Evolutionary conservation across 2,329 filamentous ascomycete genomes (phyloP).

Genomic region (Aspergillus niger): DNA sequence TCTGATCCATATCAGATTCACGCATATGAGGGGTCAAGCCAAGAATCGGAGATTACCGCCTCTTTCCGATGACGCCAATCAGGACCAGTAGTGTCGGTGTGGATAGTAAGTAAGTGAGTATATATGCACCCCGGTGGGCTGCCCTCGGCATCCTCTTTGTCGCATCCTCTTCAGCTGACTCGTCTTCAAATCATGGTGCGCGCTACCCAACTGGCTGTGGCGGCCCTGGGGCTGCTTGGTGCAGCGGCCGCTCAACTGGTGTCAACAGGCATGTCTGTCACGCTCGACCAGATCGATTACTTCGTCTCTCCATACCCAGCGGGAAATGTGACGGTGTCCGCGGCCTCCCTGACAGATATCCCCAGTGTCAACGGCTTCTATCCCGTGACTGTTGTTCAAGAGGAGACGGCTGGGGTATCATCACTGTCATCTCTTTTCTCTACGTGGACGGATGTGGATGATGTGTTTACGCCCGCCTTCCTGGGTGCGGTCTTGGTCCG

Average conservation of each 20-base stretch:
- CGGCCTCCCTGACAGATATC: not conserved
- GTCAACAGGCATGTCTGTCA: constrained; percentile 4
- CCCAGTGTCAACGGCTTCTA: constrained; percentile 4
- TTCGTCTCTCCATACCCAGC: constrained; percentile 3
- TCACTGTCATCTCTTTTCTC: not conserved
- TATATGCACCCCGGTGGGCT: not conserved
- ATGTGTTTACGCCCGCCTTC: constrained; percentile 2
- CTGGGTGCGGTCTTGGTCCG: not conserved
- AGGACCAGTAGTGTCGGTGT: too few species aligned
- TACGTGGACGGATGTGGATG: not conserved
- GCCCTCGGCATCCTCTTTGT: not conserved
- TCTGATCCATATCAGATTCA: not conserved
- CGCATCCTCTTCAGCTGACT: not conserved
- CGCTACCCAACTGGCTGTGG: not conserved
- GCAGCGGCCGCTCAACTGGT: not conserved
- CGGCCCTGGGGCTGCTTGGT: not conserved
- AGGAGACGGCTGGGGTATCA: not conserved
- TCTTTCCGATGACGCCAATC: too few species aligned
- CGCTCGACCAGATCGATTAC: constrained; percentile 1
- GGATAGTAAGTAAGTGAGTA: not conserved
- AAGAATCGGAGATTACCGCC: not conserved
- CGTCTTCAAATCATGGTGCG: not conserved
- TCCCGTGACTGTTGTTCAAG: constrained; percentile 1
- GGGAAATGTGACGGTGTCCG: not conserved
- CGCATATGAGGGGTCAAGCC: not conserved